Percentiles rank a stretch among this genome's conserved stretches.
Conservation (phyloP, 2,329 filamentous ascomycete species). For the Neophaeococcomyces aloes region DNA sequence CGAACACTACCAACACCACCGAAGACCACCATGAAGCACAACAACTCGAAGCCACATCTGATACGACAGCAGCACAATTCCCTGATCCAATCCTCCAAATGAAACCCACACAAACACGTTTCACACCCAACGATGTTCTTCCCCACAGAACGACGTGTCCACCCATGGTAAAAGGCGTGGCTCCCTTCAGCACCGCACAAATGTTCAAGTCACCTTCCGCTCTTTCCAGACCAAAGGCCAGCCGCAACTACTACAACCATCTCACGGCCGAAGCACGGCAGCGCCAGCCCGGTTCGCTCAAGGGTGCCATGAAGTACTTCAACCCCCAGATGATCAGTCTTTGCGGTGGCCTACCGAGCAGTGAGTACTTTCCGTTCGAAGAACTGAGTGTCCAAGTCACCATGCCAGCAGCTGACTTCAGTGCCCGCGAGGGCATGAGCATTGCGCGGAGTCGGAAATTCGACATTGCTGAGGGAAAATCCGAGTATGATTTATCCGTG, state of each 20-base stretch:
- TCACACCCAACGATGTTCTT: constrained; percentile 57
- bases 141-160: constrained; percentile 59
- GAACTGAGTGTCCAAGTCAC: constrained; percentile 66
- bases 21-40: not conserved
- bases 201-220: constrained; percentile 25
- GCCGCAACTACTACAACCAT: constrained; percentile 56
- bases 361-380: constrained; percentile 87
- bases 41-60: constrained; percentile 25
- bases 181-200: constrained; percentile 15
- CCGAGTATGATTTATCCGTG: constrained; percentile 64
- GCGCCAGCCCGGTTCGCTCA: constrained; percentile 58
- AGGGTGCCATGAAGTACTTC: constrained; percentile 68
- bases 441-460: constrained; percentile 65
- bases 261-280: constrained; percentile 53
- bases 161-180: constrained; percentile 13
- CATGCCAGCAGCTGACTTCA: constrained; percentile 52
- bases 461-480: constrained; percentile 57
- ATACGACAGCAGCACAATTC: constrained; percentile 29
- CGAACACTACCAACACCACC: not conserved
- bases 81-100: constrained; percentile 24
- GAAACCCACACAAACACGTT: constrained; percentile 15
- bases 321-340: constrained; percentile 78
- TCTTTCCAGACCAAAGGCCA: constrained; percentile 60
- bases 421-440: constrained; percentile 47
- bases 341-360: constrained; percentile 75